Conservation (phyloP, 2,329 filamentous ascomycete species). For the Pseudogymnoascus sp. region DNA sequence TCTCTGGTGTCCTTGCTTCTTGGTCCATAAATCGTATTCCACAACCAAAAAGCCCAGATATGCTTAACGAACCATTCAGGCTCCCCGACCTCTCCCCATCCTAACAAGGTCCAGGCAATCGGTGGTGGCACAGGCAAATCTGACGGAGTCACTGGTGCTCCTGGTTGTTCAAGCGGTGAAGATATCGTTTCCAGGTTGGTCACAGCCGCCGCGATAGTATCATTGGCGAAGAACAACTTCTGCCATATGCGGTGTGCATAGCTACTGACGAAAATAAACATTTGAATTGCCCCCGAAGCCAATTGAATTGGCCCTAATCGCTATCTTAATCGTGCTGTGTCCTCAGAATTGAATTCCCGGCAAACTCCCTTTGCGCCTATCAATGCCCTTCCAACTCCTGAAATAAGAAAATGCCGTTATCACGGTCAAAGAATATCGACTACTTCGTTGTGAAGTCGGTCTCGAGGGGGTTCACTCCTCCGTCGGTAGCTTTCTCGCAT, state of each 20-base stretch:
- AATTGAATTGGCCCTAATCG: not conserved
- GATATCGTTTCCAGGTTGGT: not conserved
- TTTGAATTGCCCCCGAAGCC: not conserved
- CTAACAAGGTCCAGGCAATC: not conserved
- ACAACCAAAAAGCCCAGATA: not conserved
- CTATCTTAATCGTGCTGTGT: not conserved
- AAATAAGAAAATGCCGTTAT: not conserved
- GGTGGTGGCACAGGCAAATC: not conserved
- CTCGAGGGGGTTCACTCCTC: slow-evolving; percentile 59
- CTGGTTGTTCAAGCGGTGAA: not conserved
- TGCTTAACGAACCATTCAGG: not conserved
- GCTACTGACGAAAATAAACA: slow-evolving; percentile 4
- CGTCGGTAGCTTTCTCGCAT: slow-evolving; percentile 66
- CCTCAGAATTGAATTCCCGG: not conserved
- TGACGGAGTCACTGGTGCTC: not conserved
- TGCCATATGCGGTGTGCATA: not conserved
- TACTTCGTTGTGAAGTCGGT: slow-evolving; percentile 75
- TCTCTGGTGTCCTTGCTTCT: not conserved
- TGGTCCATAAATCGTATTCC: slow-evolving; percentile 2
- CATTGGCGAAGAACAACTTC: not conserved
- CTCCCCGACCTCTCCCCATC: not conserved
- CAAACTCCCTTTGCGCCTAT: not conserved
- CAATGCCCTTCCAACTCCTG: not conserved
- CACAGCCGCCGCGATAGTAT: not conserved
- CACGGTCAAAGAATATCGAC: not conserved